A percentile compares a stretch with the other conserved stretches of the same genome.
phyloP scores from a whole-genome alignment of 1,284 basidiomycete genomes.

The Neonothopanus nambi region DNA sequence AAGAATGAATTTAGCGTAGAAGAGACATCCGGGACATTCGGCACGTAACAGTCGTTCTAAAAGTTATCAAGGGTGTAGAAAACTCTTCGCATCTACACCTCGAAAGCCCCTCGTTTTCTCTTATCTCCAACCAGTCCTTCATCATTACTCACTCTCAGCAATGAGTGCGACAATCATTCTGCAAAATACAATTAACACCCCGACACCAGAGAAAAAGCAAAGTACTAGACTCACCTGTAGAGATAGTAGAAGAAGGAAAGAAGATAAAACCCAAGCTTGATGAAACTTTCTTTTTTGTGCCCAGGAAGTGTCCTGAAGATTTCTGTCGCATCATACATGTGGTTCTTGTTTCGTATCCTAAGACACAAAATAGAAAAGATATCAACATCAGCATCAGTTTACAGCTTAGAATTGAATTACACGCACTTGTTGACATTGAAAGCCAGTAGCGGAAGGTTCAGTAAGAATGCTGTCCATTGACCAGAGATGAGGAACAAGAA shows the following conservation, averaged over 20 bases:
- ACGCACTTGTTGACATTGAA: slow-evolving; percentile 95
- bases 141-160: slow-evolving; percentile 66
- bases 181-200: background rate
- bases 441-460: slow-evolving; percentile 89
- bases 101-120: too few species aligned
- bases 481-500: slow-evolving; percentile 89
- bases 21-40: background rate
- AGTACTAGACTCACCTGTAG: slow-evolving; percentile 71
- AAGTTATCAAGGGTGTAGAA: background rate
- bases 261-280: slow-evolving; percentile 95
- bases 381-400: background rate
- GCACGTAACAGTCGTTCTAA: background rate
- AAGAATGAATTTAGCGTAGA: background rate
- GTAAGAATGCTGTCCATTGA: slow-evolving; percentile 93
- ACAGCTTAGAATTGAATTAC: background rate
- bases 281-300: slow-evolving; percentile 97
- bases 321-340: slow-evolving; percentile 99
- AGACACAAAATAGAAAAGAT: background rate
- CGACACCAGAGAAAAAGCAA: slow-evolving; percentile 9
- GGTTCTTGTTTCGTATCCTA: slow-evolving; percentile 92
- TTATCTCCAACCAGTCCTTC: background rate
- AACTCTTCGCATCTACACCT: background rate
- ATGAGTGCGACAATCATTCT: slow-evolving; percentile 90
- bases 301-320: slow-evolving; percentile 94
- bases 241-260: slow-evolving; percentile 97